Evolutionary conservation across 805 yeast genomes (phyloP).

Genomic region (Cyberlindnera mycetangii): DNA sequence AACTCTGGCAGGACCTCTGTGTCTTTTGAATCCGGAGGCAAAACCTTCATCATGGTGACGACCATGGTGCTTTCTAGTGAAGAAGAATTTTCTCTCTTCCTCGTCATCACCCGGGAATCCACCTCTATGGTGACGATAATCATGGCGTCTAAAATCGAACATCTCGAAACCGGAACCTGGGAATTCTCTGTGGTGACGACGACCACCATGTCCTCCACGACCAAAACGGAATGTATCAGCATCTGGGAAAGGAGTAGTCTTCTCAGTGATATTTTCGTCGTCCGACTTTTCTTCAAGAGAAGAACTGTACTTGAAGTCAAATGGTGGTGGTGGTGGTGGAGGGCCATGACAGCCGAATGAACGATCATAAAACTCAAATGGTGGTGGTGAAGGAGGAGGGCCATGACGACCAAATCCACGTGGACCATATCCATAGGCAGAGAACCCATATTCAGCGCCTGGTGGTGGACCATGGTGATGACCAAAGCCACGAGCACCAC

Average conservation of each 20-base stretch:
- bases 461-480: slow-evolving; percentile 6
- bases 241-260: background rate
- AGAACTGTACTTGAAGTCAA: background rate
- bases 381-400: slow-evolving; percentile 7
- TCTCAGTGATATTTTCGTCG: background rate
- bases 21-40: background rate
- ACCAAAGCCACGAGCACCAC: background rate
- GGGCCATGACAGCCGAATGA: background rate
- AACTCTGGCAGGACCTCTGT: slow-evolving; percentile 1
- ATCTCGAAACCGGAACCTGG: background rate
- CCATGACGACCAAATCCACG: background rate
- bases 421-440: background rate
- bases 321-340: slow-evolving; percentile 1
- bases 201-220: slow-evolving; percentile 1
- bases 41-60: slow-evolving; percentile 1
- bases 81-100: background rate
- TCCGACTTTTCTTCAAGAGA: background rate
- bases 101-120: background rate
- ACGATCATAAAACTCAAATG: background rate
- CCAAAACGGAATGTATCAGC: background rate
- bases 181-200: background rate
- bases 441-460: background rate
- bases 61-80: background rate
- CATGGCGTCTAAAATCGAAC: background rate
- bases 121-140: slow-evolving; percentile 1